These are phyloP conservation scores for Saitozyma podzolica DNA, from an alignment of 768 basidiomycete species.

Conservation along the genomic window DNA sequence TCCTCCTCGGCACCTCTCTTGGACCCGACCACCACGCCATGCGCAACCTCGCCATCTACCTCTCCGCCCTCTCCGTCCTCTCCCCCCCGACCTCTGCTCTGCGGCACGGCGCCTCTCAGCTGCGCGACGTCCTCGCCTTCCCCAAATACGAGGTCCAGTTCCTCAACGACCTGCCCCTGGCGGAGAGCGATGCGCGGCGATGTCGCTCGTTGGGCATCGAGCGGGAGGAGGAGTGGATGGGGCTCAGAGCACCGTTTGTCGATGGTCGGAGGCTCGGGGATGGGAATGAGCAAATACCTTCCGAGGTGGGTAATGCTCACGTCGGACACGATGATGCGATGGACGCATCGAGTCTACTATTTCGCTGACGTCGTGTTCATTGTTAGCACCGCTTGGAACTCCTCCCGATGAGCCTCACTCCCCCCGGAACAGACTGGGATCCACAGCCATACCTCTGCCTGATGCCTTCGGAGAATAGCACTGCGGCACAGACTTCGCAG, in stretches of 20 bases:
- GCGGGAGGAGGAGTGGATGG: slow-evolving; percentile 22
- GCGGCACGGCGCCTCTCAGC: slow-evolving; percentile 32
- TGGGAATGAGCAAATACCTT: slow-evolving; percentile 4
- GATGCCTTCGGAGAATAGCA: slow-evolving; percentile 34
- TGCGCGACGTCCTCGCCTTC: slow-evolving; percentile 40
- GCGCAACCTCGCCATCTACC: slow-evolving; percentile 38
- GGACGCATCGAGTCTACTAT: no score
- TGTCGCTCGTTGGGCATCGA: slow-evolving; percentile 19
- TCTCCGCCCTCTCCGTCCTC: slow-evolving; percentile 26
- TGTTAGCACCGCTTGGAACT: slow-evolving; percentile 24
- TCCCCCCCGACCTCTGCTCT: slow-evolving; percentile 4
- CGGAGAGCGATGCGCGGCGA: slow-evolving; percentile 32
- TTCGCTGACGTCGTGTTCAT: no score
- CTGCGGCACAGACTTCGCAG: slow-evolving; percentile 20
- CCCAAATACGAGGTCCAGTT: slow-evolving; percentile 49
- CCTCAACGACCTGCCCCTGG: slow-evolving; percentile 44
- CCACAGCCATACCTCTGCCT: slow-evolving; percentile 40
- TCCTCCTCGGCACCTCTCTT: neutral
- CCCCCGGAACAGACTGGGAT: slow-evolving; percentile 14
- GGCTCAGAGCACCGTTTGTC: neutral
- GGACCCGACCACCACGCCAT: no score
- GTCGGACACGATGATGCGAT: no score
- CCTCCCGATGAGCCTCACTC: slow-evolving; percentile 31
- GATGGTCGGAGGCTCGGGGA: slow-evolving; percentile 15
- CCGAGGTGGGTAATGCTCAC: neutral